Evolutionary conservation across 164 flowering plant species (phyloP), one percentile per base, ranked within the genome.

Genomic region (Saururus chinensis): DNA sequence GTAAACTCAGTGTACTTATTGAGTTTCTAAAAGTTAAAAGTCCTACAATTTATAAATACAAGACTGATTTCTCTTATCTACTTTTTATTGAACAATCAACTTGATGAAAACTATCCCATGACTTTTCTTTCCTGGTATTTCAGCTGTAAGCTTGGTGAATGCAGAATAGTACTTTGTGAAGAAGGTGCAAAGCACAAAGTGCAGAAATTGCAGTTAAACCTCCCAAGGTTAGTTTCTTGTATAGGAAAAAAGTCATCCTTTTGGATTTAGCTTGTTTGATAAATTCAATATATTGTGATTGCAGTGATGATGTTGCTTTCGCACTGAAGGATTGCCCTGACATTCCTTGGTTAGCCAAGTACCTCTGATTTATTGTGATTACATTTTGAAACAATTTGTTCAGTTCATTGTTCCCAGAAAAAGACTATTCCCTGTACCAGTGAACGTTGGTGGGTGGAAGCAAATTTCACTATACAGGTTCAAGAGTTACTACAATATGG

Each of bases 81-180:
- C 23, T 53, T n/a, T n/a, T 53, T 21, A 53, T 53, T n/a, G 20
- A 17, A 21, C 56, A n/a, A 4, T 53, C 7, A 20, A 12, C 56
- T 53, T 53, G 9, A 53, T 7, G 9, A 53, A 12, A 53, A 12
- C 24, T n/a, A 7, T 7, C 25, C 20, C 20, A 66, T 65, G 49
- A 10, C 17, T 42, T 42, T 10, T 14, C 17, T 42, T 42, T 4
- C 49, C 6, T 11, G 17, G 1, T 42, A 10, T 59, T 56, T 76
- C 85, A 93, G 98, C 52, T 90, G 96, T 66, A 87, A 79, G 76
- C 95, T 93, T 63, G 99, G 99, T 25, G 95, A 90, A 67, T 77
- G 84, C 78, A 79, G 92, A 73, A 78, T 90, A 52, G 74, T 90
- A 64, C 53, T 93, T 56, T 93, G 97, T 62, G 97, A 93, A 74